Conservation (phyloP, 2,329 filamentous ascomycete genomes). For the Fusarium mundagurra region DNA sequence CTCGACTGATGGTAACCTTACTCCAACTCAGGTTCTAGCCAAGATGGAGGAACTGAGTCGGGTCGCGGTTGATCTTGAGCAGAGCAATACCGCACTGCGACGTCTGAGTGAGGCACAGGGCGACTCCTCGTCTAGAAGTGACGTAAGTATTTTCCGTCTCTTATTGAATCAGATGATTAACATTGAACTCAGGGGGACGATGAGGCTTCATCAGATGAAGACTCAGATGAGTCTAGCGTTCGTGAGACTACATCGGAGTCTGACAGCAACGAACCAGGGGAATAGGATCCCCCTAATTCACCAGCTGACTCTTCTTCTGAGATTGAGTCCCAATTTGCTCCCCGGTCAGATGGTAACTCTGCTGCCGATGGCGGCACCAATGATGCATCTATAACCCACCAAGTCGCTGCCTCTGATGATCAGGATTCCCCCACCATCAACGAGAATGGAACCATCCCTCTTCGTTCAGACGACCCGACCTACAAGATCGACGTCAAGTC, state of each 20-base stretch:
- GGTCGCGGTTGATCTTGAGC: neutral
- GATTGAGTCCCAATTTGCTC: accelerated
- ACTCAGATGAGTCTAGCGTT: accelerated
- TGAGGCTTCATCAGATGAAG: neutral
- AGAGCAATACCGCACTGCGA: neutral
- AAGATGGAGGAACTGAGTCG: neutral
- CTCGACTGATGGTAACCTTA: accelerated
- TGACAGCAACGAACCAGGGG: neutral
- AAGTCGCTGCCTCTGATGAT: neutral
- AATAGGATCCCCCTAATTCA: neutral
- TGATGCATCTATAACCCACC: neutral
- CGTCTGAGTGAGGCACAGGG: neutral
- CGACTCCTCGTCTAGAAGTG: neutral
- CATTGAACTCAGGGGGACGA: neutral
- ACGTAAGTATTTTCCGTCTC: neutral
- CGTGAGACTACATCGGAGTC: neutral
- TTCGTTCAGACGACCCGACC: accelerated
- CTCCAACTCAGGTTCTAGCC: accelerated
- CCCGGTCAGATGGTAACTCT: neutral
- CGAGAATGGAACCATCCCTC: neutral
- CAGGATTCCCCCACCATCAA: accelerated
- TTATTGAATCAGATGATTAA: neutral
- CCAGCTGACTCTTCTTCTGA: accelerated
- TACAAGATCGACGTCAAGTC: neutral
- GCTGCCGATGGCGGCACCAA: neutral